Percentiles rank a stretch among this genome's conserved stretches.
Evolutionary conservation across 495 filamentous ascomycete species (phyloP).

Genomic region (Neurospora hispaniola): DNA sequence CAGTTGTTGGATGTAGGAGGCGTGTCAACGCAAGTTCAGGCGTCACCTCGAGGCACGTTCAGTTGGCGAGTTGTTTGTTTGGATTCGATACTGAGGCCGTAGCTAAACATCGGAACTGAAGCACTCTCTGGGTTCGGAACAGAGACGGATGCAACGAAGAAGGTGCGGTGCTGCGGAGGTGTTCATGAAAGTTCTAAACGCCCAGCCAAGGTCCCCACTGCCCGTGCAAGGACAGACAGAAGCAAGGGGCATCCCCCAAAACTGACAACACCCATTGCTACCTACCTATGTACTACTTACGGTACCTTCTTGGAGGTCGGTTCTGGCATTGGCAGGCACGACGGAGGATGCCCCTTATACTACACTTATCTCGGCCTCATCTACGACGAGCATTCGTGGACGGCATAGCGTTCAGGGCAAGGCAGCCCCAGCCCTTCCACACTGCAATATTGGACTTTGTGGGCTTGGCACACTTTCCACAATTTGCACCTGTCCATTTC

Average conservation of each 20-base stretch:
- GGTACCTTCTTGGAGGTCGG: background rate
- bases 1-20: background rate
- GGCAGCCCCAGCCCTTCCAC: background rate
- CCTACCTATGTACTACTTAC: no score
- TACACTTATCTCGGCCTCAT: background rate
- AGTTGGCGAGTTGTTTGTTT: background rate
- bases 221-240: no score
- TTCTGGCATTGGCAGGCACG: background rate
- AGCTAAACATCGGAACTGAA: background rate
- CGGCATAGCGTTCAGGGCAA: background rate
- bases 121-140: background rate
- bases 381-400: background rate
- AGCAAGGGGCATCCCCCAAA: no score
- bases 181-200: no score
- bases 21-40: conserved; percentile 11
- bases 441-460: background rate
- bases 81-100: background rate
- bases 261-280: background rate
- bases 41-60: conserved; percentile 14
- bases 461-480: background rate
- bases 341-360: background rate
- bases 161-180: no score
- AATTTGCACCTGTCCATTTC: background rate
- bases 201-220: no score
- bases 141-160: no score